phyloP scores from a whole-genome alignment of 2,329 filamentous ascomycete species.

The Lasiodiplodia theobromae region DNA sequence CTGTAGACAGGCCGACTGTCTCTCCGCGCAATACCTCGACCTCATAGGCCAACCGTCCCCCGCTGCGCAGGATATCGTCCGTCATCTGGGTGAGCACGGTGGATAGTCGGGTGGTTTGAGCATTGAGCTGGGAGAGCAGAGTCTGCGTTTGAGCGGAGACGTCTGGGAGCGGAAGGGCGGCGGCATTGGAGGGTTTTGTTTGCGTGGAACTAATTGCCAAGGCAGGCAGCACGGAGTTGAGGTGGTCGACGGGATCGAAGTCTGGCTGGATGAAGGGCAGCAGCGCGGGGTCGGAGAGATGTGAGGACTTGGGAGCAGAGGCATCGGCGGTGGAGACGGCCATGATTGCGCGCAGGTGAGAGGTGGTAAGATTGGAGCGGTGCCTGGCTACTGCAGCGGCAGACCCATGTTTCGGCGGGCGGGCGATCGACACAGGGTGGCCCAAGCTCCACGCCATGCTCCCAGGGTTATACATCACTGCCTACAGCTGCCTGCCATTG shows the following conservation, averaged over 20 bases:
- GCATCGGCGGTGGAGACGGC: conserved; percentile 1
- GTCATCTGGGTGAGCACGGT: conserved; percentile 85
- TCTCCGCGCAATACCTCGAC: conserved; percentile 93
- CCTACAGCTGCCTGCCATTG: background rate
- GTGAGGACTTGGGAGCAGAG: conserved; percentile 46
- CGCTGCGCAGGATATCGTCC: conserved; percentile 91
- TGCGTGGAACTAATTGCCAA: conserved; percentile 59
- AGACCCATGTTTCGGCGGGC: no score
- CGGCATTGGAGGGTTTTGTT: conserved; percentile 46
- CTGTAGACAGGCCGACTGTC: conserved; percentile 79
- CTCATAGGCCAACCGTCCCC: conserved; percentile 88
- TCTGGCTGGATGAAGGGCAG: conserved; percentile 75
- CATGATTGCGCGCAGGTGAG: conserved; percentile 6
- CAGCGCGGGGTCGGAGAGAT: conserved; percentile 75
- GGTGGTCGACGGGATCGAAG: conserved; percentile 85
- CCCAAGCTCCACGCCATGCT: background rate
- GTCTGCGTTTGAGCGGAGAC: conserved; percentile 82
- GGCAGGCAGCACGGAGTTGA: conserved; percentile 79
- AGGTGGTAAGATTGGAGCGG: background rate
- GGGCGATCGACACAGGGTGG: background rate
- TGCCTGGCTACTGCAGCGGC: background rate
- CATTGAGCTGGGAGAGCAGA: conserved; percentile 85
- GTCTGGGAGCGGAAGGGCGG: conserved; percentile 71
- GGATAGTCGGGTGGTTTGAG: conserved; percentile 84
- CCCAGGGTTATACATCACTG: background rate